Base-by-base conservation (phyloP, 805 yeast species). In the Limtongia smithiae region DNA sequence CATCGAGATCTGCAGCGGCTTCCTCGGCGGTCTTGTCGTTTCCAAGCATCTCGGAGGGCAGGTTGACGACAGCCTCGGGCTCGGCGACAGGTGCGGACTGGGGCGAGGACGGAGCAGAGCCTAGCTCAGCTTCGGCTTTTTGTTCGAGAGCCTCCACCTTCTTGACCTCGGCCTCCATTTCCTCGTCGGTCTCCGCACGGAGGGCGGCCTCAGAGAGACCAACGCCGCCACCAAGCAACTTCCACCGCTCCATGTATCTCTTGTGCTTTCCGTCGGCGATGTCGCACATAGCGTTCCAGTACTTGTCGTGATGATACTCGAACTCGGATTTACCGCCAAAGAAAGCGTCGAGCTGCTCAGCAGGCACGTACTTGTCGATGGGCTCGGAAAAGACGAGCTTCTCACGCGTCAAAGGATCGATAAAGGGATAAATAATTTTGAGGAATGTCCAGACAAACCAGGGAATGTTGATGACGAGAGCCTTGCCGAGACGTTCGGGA, bases 401-500 rank as follows among this genome's bases (percentile, higher is more conserved):
- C 68, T 90, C 96, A 54, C 95, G 77, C 1, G 99, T 93, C 62
- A 87, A 70, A 8, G 98, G 97, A 65, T 93, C 98, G 57, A 93
- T 93, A 66, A 93, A 93, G 4, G 99, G 98, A 61, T 86, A 87
- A 57, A 91, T 90, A 55, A 93, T 71, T 70, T 85, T 90, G 59
- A 93, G 71, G 62, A 93, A 93, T 8, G 96, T 82, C 86, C 95
- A 85, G 5, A 90, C 97, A 47, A 90, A 69, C 79, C 93, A 85
- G 12, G 97, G 97, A 58, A 93, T 89, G 68, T 93, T 91, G 41
- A 95, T 86, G 46, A 93, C 74, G 41, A 90, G 74, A 0, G 97
- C 97, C 64, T 83, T 84, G 34, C 99, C 99, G 51, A 93, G 74
- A 62, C 99, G 79, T 67, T 93, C 99, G 3, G 98, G 98, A 66